Evolutionary conservation across 2,329 filamentous ascomycete genomes (phyloP).

Genomic region (Beauveria sp.): DNA sequence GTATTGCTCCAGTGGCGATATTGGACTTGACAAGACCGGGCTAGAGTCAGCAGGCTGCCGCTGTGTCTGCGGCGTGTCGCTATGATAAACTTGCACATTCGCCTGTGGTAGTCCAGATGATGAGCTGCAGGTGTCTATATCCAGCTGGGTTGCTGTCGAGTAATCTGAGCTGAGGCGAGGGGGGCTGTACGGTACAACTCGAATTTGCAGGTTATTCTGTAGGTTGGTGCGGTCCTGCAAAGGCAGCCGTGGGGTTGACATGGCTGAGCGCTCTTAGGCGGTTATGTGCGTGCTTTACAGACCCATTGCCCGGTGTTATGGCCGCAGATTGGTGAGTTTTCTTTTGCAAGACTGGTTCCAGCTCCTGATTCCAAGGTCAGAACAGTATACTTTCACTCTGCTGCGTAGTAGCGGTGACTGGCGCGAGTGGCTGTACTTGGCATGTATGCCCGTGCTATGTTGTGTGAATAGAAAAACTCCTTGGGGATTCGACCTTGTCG

Average conservation of each 20-base stretch:
- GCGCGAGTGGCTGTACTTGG: too few species aligned
- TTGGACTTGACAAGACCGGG: not conserved
- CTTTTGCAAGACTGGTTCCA: not conserved
- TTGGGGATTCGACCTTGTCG: not conserved
- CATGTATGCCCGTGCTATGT: not conserved
- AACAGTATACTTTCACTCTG: not conserved
- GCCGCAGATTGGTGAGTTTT: not conserved
- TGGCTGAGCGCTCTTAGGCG: conserved; percentile 8
- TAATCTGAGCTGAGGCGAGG: conserved; percentile 27
- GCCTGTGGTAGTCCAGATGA: not conserved
- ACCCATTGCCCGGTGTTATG: not conserved
- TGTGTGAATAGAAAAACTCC: not conserved
- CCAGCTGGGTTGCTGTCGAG: conserved; percentile 12
- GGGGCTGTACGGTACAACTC: conserved; percentile 32
- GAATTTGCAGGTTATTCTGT: conserved; percentile 23
- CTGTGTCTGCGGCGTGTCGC: conserved; percentile 1
- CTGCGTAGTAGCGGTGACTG: not conserved
- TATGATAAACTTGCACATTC: conserved; percentile 3
- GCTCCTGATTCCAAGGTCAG: not conserved
- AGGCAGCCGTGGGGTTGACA: conserved; percentile 9
- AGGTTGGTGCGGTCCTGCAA: conserved; percentile 3
- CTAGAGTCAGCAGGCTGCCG: not conserved
- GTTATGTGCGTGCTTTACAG: not conserved
- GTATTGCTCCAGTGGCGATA: not conserved
- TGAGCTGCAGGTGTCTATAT: not conserved